Evolutionary conservation across 805 yeast species (phyloP), one percentile per base, ranked within the genome.

Genomic region (Suhomyces pyralidae): DNA sequence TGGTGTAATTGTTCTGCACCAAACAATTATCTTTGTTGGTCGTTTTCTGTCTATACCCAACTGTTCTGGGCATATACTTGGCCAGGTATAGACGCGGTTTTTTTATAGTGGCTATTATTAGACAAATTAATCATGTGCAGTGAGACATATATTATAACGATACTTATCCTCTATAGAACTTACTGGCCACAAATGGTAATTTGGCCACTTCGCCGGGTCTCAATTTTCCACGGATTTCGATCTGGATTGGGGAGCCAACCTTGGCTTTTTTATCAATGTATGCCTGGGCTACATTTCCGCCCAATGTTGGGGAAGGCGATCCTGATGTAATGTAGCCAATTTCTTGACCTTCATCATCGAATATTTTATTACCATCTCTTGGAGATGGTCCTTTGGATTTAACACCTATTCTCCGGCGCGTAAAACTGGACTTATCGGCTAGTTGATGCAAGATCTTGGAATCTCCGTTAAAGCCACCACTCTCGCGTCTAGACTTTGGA

Each of bases 351-450:
- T 80, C 82, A n/a, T 66, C 68, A 49, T 73, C 66, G 58, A 78
- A 85, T 12, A 93, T 80, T 60, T 82, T 82, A 59, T 82, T 76
- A 8, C 88, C 90, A 24, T 85, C 86, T 70, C 99, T 84, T 30
- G 98, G 97, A 1, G 99, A 90, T 9, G 98, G 97, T 1, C 98
- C 97, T 58, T 78, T 80, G 7, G 86, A 82, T 10, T 71, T 68
- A 61, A 88, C 77, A 2, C 97, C 98, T 12, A 90, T 87, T 64
- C 99, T 84, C 53, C 78, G 71, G 26, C 54, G 58, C 48, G 82
- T 78, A 25, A 82, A 81, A 36, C 75, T 68, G 3, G 77, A 68
- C 67, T 90, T 89, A 58, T 88, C 85, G 45, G 78, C 75, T 50
- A 94, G 66, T 69, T 92, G 97, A 5, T 74, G 72, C 55, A 90